Conservation (phyloP, 495 filamentous ascomycete genomes). For the Apiosordaria backusii region DNA sequence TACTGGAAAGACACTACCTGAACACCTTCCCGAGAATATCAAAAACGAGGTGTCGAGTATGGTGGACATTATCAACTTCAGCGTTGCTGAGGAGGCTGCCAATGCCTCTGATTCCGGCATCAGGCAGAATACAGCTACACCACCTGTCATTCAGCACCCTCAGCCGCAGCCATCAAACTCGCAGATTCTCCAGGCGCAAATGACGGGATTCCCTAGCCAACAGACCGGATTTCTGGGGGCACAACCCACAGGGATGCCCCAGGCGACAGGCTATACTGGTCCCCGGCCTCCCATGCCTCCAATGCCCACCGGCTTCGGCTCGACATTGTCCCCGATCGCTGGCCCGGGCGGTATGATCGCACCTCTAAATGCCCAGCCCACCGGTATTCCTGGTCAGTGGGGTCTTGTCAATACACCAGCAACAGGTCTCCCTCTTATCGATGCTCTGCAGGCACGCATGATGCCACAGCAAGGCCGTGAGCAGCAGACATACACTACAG, state of each 20-base stretch:
- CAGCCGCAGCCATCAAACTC: slow-evolving; percentile 77
- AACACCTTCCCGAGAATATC: slow-evolving; percentile 72
- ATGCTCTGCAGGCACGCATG: slow-evolving; percentile 89
- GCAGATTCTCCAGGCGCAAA: slow-evolving; percentile 67
- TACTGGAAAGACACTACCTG: slow-evolving; percentile 77
- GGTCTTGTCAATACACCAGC: slow-evolving; percentile 92
- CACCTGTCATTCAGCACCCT: slow-evolving; percentile 79
- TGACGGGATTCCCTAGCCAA: slow-evolving; percentile 69
- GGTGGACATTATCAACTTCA: slow-evolving; percentile 99
- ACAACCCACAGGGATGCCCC: slow-evolving; percentile 58
- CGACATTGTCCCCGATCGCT: slow-evolving; percentile 60
- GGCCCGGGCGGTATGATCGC: slow-evolving; percentile 48
- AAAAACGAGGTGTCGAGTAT: slow-evolving; percentile 98
- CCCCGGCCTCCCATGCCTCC: slow-evolving; percentile 89
- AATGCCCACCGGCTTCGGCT: slow-evolving; percentile 82
- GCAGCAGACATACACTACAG: slow-evolving; percentile 76
- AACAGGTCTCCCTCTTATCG: slow-evolving; percentile 87
- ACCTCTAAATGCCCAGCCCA: slow-evolving; percentile 88
- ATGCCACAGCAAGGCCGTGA: slow-evolving; percentile 97
- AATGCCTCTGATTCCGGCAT: slow-evolving; percentile 59
- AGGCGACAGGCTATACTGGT: slow-evolving; percentile 63
- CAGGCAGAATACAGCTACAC: slow-evolving; percentile 59
- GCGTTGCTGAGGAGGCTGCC: slow-evolving; percentile 69
- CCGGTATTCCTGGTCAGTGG: slow-evolving; percentile 94
- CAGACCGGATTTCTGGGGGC: slow-evolving; percentile 45